These are phyloP conservation scores for Lepidium sativum DNA, from an alignment of 345 rosid species.

Conservation along the genomic window DNA sequence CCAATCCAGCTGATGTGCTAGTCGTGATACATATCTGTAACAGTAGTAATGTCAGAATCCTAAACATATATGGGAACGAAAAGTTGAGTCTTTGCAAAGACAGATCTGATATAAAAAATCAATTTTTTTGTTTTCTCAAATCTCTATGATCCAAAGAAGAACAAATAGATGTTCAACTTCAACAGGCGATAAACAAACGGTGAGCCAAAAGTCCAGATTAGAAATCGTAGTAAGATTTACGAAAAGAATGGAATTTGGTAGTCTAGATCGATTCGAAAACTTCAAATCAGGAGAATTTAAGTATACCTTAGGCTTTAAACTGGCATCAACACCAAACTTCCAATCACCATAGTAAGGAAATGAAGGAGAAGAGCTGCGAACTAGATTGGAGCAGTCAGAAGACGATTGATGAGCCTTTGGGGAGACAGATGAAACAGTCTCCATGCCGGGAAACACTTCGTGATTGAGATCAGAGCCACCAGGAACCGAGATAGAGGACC, in stretches of 20 bases:
- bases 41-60: constrained; percentile 2
- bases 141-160: background rate
- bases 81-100: background rate
- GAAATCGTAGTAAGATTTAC: background rate
- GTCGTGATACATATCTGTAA: constrained; percentile 75
- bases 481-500: constrained; percentile 51
- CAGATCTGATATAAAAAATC: constrained; percentile 12
- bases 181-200: background rate
- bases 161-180: background rate
- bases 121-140: background rate
- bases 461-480: constrained; percentile 51
- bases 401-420: constrained; percentile 48
- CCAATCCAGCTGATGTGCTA: constrained; percentile 92
- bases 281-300: background rate
- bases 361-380: constrained; percentile 62
- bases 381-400: constrained; percentile 53
- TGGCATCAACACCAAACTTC: constrained; percentile 56
- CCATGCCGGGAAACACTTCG: constrained; percentile 90
- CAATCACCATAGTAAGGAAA: constrained; percentile 72
- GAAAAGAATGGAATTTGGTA: background rate
- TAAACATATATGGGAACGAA: background rate
- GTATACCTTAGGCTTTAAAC: constrained; percentile 56
- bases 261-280: constrained; percentile 4
- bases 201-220: background rate
- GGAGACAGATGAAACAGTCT: constrained; percentile 55